Conservation (phyloP, 1,139 yeast genomes). For the Nakaseomyces sp. region DNA sequence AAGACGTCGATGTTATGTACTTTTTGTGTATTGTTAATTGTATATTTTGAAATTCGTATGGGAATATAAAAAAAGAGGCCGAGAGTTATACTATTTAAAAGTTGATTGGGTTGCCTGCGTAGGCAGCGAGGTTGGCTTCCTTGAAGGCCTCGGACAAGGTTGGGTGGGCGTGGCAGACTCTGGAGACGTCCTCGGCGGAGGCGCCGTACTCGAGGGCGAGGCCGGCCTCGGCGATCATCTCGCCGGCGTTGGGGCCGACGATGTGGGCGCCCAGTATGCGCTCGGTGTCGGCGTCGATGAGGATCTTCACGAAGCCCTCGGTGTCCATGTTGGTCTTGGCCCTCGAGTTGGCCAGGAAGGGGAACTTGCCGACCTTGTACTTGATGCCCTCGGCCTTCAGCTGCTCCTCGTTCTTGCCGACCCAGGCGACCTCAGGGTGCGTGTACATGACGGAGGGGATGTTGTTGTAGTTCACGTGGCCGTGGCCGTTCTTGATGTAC, state of each 20-base stretch:
- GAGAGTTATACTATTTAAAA: conserved; percentile 36
- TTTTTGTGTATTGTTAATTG: no score
- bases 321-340: conserved; percentile 97
- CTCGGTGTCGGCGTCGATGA: conserved; percentile 96
- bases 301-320: conserved; percentile 92
- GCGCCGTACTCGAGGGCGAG: conserved; percentile 99
- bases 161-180: conserved; percentile 98
- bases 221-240: conserved; percentile 98
- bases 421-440: conserved; percentile 99
- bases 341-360: conserved; percentile 97
- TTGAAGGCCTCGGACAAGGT: conserved; percentile 96
- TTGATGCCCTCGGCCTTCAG: conserved; percentile 87
- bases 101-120: conserved; percentile 73
- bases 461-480: conserved; percentile 96
- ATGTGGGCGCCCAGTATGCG: conserved; percentile 95
- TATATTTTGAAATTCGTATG: no score
- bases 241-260: conserved; percentile 98
- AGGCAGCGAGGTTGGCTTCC: conserved; percentile 94
- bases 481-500: conserved; percentile 85
- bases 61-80: not conserved
- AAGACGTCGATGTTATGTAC: no score
- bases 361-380: conserved; percentile 95
- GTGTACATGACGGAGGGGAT: conserved; percentile 98
- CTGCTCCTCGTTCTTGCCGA: conserved; percentile 93
- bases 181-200: conserved; percentile 91